Percentiles rank a stretch among this genome's conserved stretches.
These are phyloP conservation scores for Leccinum pellstonianum DNA, from an alignment of 768 basidiomycete species.

Conservation along the genomic window DNA sequence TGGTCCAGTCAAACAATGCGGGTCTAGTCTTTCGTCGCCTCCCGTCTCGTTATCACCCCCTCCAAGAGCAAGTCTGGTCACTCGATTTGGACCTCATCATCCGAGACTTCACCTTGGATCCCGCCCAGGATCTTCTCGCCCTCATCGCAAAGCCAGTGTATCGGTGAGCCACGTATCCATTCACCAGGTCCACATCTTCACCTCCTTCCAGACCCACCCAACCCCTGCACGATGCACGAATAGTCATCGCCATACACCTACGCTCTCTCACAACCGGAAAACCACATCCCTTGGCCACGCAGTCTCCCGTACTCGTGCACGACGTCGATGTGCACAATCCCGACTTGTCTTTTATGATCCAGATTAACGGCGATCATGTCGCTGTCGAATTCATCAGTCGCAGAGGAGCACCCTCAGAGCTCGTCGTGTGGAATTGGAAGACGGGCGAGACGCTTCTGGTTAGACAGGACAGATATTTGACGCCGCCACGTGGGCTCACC, in stretches of 20 bases:
- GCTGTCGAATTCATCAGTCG: conserved; percentile 46
- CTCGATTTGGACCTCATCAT: conserved; percentile 37
- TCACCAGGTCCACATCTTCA: conserved; percentile 1
- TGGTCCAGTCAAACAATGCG: conserved; percentile 40
- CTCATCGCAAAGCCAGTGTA: conserved; percentile 39
- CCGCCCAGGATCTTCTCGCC: conserved; percentile 63
- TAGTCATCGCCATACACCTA: conserved; percentile 39
- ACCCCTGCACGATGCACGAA: conserved; percentile 10
- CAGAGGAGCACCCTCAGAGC: conserved; percentile 39
- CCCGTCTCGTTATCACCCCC: conserved; percentile 48
- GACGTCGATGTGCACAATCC: conserved; percentile 18
- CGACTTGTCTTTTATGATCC: conserved; percentile 45
- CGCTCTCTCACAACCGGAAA: conserved; percentile 45
- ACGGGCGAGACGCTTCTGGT: conserved; percentile 51
- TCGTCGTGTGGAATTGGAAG: conserved; percentile 69
- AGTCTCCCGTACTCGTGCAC: conserved; percentile 33
- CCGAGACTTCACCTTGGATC: conserved; percentile 66
- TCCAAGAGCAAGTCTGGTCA: conserved; percentile 46
- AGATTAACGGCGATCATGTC: conserved; percentile 52
- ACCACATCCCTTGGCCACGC: conserved; percentile 43
- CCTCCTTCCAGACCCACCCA: conserved; percentile 11
- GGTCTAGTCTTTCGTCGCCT: conserved; percentile 46
- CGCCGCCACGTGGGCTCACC: conserved; percentile 1
- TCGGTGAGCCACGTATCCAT: conserved; percentile 30
- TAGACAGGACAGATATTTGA: conserved; percentile 22